A percentile compares a stretch with the other conserved stretches of the same genome.
Evolutionary conservation across 164 flowering plant species (phyloP).

Genomic region (Warburgia ugandensis): DNA sequence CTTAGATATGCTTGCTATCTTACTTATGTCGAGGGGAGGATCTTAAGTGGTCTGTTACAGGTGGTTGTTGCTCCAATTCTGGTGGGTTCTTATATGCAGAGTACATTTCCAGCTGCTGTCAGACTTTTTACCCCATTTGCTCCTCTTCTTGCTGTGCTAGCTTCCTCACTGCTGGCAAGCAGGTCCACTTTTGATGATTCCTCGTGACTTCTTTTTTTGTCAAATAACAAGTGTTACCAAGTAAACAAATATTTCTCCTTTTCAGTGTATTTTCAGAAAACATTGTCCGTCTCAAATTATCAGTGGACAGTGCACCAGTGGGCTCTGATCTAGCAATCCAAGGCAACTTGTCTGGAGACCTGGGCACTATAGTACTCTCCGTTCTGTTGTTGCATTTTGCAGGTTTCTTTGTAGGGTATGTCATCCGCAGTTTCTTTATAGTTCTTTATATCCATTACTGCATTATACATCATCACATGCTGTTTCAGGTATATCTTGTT

Average conservation of each 20-base stretch:
- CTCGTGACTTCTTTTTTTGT: neutral
- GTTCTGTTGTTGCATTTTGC: constrained; percentile 59
- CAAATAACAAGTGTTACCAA: neutral
- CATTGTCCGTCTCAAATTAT: constrained; percentile 47
- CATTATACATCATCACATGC: neutral
- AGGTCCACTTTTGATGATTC: constrained; percentile 27
- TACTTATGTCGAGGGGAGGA: neutral
- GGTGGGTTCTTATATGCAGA: constrained; percentile 64
- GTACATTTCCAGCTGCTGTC: constrained; percentile 50
- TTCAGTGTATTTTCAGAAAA: constrained; percentile 76
- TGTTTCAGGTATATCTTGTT: neutral
- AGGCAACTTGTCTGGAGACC: constrained; percentile 46
- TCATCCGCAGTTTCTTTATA: neutral
- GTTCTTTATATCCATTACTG: no score
- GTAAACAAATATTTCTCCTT: neutral
- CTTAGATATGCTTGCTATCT: neutral
- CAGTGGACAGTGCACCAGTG: constrained; percentile 29
- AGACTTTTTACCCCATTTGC: constrained; percentile 52
- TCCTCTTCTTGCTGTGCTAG: constrained; percentile 65
- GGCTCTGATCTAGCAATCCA: constrained; percentile 31
- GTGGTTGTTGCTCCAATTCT: constrained; percentile 78
- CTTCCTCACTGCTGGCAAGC: constrained; percentile 64
- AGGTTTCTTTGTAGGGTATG: constrained; percentile 84
- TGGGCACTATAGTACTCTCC: constrained; percentile 45
- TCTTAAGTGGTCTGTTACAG: constrained; percentile 21